phyloP scores from a whole-genome alignment of 495 filamentous ascomycete species.

The Amniculicola lignicola region DNA sequence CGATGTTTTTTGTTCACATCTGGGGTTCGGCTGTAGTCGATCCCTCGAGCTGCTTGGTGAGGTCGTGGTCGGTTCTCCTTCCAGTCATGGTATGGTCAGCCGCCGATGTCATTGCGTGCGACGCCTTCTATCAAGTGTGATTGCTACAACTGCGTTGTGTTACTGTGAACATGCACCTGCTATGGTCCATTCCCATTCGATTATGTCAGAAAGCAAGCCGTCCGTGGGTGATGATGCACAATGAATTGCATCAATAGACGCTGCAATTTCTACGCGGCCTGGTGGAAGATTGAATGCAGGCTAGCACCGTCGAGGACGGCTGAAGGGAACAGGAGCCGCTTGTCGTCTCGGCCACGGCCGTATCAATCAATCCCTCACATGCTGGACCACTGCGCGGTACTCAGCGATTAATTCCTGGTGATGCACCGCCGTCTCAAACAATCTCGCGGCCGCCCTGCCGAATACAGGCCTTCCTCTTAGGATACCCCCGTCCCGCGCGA shows the following conservation, averaged over 20 bases:
- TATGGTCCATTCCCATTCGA: constrained; percentile 4
- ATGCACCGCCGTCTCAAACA: constrained; percentile 15
- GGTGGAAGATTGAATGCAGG: constrained; percentile 12
- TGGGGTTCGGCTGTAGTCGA: too few species aligned
- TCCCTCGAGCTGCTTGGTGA: too few species aligned
- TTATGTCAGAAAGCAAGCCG: constrained; percentile 27
- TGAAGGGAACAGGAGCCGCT: constrained; percentile 25
- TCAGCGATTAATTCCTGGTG: constrained; percentile 12
- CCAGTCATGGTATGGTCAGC: too few species aligned
- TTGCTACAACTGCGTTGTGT: constrained; percentile 27
- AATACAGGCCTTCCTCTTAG: not conserved
- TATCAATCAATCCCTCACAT: constrained; percentile 30
- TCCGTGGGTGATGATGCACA: constrained; percentile 7
- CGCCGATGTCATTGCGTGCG: constrained; percentile 32
- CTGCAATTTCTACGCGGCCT: constrained; percentile 22
- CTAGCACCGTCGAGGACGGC: constrained; percentile 15
- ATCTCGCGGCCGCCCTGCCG: constrained; percentile 9
- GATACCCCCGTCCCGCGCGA: not conserved
- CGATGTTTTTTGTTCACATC: too few species aligned
- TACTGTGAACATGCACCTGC: constrained; percentile 27
- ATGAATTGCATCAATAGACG: constrained; percentile 11
- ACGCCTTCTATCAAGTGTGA: constrained; percentile 2
- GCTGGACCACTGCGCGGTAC: constrained; percentile 2
- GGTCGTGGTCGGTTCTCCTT: too few species aligned
- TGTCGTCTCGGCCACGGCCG: constrained; percentile 2